Conservation (phyloP, 768 basidiomycete species). For the Sistotremastrum suecicum region DNA sequence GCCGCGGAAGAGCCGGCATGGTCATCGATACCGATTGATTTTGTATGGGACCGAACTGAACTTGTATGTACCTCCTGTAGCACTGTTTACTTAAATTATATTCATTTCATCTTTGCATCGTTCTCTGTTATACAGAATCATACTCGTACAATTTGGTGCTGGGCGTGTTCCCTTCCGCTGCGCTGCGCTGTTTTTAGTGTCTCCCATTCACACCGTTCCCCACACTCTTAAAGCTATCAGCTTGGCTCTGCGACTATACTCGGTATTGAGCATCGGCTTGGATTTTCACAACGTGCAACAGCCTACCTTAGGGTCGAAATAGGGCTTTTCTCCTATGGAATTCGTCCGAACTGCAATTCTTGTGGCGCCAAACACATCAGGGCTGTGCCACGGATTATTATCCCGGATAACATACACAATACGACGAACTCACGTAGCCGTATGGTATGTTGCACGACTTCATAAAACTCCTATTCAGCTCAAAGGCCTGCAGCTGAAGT, state of each 20-base stretch:
- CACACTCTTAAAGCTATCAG: too few species aligned
- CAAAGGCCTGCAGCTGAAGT: constrained; percentile 4
- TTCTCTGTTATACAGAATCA: too few species aligned
- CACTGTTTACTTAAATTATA: too few species aligned
- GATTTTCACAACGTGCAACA: too few species aligned
- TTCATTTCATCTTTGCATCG: too few species aligned
- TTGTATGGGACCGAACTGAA: background rate
- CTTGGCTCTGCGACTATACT: too few species aligned
- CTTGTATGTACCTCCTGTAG: too few species aligned
- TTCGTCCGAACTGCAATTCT: constrained; percentile 1
- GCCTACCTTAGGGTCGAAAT: background rate
- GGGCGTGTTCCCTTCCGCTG: too few species aligned
- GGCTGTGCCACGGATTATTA: background rate
- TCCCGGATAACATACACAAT: background rate
- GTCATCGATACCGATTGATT: constrained; percentile 47
- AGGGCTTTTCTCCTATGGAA: constrained; percentile 1
- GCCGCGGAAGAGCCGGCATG: constrained; percentile 55
- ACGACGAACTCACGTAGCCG: background rate
- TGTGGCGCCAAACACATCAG: background rate
- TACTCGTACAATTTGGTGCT: too few species aligned
- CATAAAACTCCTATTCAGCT: background rate
- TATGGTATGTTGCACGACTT: constrained; percentile 1
- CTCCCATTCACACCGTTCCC: too few species aligned
- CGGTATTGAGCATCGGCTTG: too few species aligned
- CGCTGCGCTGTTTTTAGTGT: too few species aligned